Conservation (phyloP, 2,329 filamentous ascomycete species). For the Gyromitra esculenta region DNA sequence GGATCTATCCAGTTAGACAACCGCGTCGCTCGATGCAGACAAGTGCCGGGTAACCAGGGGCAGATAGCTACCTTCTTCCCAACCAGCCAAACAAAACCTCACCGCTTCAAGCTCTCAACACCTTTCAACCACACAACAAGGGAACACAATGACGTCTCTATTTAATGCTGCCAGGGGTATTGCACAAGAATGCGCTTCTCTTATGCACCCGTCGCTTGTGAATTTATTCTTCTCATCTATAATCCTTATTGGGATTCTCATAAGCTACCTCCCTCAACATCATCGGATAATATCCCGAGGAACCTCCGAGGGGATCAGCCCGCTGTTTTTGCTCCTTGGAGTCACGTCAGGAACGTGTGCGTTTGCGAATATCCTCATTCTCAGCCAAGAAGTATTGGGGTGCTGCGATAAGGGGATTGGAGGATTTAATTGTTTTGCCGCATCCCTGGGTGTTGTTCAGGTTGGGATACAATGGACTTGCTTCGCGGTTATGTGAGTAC, state of each 20-base stretch:
- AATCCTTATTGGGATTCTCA: constrained; percentile 57
- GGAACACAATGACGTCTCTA: constrained; percentile 25
- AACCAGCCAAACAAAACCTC: neutral
- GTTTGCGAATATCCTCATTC: constrained; percentile 89
- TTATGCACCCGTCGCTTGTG: constrained; percentile 49
- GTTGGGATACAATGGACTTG: constrained; percentile 91
- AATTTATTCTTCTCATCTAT: constrained; percentile 52
- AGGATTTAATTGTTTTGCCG: constrained; percentile 83
- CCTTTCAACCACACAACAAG: constrained; percentile 8
- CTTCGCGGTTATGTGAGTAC: constrained; percentile 85
- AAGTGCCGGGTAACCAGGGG: constrained; percentile 24
- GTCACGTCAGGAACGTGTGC: constrained; percentile 87
- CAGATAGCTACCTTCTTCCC: constrained; percentile 23
- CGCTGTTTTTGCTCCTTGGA: constrained; percentile 93
- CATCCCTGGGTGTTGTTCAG: constrained; percentile 87
- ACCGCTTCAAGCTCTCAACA: constrained; percentile 15
- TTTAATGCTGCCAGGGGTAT: constrained; percentile 3
- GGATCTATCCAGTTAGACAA: neutral
- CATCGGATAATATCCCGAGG: constrained; percentile 85
- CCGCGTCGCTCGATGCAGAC: neutral
- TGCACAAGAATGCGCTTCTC: constrained; percentile 43
- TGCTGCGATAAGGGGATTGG: constrained; percentile 82
- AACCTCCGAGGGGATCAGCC: constrained; percentile 92
- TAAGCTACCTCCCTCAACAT: constrained; percentile 96
- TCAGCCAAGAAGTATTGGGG: constrained; percentile 85